A percentile compares a stretch with the other conserved stretches of the same genome.
phyloP scores from a whole-genome alignment of 768 basidiomycete species.

The Mrakia blollopis region DNA sequence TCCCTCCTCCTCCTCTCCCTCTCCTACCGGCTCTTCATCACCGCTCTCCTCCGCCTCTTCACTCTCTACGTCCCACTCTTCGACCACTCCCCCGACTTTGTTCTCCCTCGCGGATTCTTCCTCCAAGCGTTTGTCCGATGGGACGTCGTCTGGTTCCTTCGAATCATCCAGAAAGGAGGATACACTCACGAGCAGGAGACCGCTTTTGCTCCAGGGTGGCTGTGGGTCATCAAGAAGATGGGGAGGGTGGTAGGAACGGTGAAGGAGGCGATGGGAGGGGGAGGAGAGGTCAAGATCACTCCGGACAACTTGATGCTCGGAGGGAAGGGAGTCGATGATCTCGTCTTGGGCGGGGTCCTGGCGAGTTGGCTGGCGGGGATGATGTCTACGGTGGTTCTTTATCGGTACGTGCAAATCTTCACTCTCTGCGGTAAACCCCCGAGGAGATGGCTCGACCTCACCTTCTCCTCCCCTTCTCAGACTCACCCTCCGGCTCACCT shows the following conservation, averaged over 20 bases:
- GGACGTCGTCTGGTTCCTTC: slow-evolving; percentile 78
- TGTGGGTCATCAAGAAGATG: slow-evolving; percentile 52
- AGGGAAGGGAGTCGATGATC: slow-evolving; percentile 24
- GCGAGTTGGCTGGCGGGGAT: slow-evolving; percentile 36
- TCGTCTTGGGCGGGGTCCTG: slow-evolving; percentile 37
- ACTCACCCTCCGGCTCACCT: slow-evolving; percentile 57
- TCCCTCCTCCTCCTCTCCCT: slow-evolving; percentile 6
- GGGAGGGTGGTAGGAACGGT: slow-evolving; percentile 31
- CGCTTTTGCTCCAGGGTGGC: slow-evolving; percentile 76
- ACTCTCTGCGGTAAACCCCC: no score
- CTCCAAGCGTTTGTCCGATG: slow-evolving; percentile 59
- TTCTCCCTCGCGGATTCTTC: slow-evolving; percentile 1
- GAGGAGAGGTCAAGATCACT: not conserved
- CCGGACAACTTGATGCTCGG: slow-evolving; percentile 11
- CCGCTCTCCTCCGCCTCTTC: slow-evolving; percentile 4
- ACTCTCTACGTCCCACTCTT: slow-evolving; percentile 28
- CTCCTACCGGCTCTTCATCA: slow-evolving; percentile 7
- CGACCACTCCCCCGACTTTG: slow-evolving; percentile 30
- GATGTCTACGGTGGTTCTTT: slow-evolving; percentile 38
- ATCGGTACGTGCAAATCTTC: slow-evolving; percentile 38
- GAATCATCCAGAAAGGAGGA: slow-evolving; percentile 55
- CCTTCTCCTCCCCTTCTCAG: slow-evolving; percentile 50
- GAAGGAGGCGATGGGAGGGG: not conserved
- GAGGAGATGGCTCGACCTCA: not conserved
- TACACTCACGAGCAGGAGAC: slow-evolving; percentile 71